These are phyloP conservation scores for Monoraphidium neglectum DNA, from an alignment of 139 green algal genomes.

Conservation along the genomic window DNA sequence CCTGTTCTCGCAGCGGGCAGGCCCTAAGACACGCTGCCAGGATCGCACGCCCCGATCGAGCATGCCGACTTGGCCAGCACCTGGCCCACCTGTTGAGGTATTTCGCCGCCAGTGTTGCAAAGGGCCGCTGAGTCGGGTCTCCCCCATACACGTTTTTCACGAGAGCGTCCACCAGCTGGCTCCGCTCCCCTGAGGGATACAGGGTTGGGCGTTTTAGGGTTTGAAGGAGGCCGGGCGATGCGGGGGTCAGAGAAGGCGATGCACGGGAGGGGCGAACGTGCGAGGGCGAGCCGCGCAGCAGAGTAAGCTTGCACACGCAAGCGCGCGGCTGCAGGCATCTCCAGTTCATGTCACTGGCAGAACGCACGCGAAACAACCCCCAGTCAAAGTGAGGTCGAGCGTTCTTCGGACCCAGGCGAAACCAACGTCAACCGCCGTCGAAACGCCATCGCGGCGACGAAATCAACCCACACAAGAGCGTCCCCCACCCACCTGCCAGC, in stretches of 20 bases:
- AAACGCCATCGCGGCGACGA: too few relatives aligned
- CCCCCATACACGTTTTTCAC: slow-evolving; percentile 33
- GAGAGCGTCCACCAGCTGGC: slow-evolving; percentile 1
- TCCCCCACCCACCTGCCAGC: neutral
- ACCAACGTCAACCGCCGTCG: too few relatives aligned
- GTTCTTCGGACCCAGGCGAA: too few relatives aligned
- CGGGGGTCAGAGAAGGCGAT: neutral
- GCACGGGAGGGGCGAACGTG: too few relatives aligned
- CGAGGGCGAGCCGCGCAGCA: too few relatives aligned
- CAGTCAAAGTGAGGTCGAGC: too few relatives aligned
- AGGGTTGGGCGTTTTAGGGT: neutral
- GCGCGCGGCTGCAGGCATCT: too few relatives aligned
- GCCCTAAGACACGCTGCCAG: neutral
- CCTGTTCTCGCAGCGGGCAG: neutral
- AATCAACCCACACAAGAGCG: too few relatives aligned
- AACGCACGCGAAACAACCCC: too few relatives aligned
- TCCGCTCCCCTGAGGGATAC: neutral
- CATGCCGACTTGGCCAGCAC: neutral
- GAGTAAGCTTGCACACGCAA: too few relatives aligned
- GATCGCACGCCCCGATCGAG: neutral
- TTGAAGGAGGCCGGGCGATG: neutral
- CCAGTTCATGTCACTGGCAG: too few relatives aligned
- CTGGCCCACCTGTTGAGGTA: slow-evolving; percentile 34
- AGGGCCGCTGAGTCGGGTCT: slow-evolving; percentile 17
- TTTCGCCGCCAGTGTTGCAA: slow-evolving; percentile 31